Conservation (phyloP, 345 rosid genomes). For the Sonneratia alba region DNA sequence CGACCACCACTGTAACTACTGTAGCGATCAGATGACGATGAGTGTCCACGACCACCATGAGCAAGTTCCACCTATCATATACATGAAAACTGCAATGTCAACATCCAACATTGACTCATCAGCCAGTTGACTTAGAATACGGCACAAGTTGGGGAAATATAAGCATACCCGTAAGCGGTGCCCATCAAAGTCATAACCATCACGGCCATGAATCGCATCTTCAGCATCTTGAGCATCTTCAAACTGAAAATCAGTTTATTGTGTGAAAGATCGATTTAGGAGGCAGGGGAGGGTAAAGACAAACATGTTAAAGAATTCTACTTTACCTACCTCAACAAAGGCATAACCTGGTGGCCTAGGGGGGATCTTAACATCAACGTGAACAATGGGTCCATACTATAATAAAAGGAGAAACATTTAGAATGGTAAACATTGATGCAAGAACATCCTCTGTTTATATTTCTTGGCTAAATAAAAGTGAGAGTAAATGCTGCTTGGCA, state of each 20-base stretch:
- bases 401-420: constrained; percentile 4
- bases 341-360: constrained; percentile 99
- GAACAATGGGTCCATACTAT: constrained; percentile 88
- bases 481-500: background rate
- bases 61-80: constrained; percentile 80
- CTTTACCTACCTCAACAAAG: constrained; percentile 68
- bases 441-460: background rate
- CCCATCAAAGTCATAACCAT: constrained; percentile 96
- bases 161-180: constrained; percentile 62
- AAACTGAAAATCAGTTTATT: constrained; percentile 33
- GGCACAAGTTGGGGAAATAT: background rate
- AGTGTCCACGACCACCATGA: constrained; percentile 86
- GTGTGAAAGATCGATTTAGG: background rate
- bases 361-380: constrained; percentile 90
- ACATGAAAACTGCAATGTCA: background rate
- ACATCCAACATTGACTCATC: background rate
- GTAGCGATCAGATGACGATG: constrained; percentile 58
- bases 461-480: background rate
- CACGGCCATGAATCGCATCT: constrained; percentile 91
- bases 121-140: background rate
- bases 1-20: constrained; percentile 58
- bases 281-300: background rate
- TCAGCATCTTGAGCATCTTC: constrained; percentile 97
- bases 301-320: background rate
- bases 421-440: background rate